Evolutionary conservation across 2,329 filamentous ascomycete species (phyloP).

Genomic region (Trichoderma aggressivum): DNA sequence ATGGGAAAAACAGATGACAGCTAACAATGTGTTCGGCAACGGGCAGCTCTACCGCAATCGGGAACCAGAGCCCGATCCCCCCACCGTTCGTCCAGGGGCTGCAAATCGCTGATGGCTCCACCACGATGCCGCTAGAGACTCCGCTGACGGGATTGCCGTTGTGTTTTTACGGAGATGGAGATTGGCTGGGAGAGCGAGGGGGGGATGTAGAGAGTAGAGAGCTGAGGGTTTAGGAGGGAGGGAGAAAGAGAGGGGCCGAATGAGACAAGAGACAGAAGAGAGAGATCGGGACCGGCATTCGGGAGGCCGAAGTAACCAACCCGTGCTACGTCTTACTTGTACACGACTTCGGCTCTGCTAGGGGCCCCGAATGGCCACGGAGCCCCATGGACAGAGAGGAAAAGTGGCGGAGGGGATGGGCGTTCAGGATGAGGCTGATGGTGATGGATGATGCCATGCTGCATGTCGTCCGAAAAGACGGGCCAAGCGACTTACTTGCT

Average conservation of each 20-base stretch:
- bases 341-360: not conserved
- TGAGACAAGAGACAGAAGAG: not conserved
- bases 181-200: not conserved
- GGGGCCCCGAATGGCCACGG: not conserved
- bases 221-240: not conserved
- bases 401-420: not conserved
- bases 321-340: not conserved
- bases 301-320: not conserved
- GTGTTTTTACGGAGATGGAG: not conserved
- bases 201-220: not conserved
- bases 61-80: slow-evolving; percentile 1
- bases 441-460: not conserved
- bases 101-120: not conserved
- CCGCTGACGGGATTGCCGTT: not conserved
- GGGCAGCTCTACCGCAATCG: slow-evolving; percentile 9
- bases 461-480: not conserved
- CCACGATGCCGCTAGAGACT: not conserved
- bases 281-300: not conserved
- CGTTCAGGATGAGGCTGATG: not conserved
- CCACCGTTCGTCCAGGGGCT: not conserved
- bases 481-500: not conserved
- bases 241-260: not conserved
- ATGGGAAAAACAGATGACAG: not conserved
- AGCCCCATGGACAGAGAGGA: not conserved
- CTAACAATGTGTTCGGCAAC: not conserved